Evolutionary conservation across 306 rosid species (phyloP).

Genomic region (Dicorynia guianensis): DNA sequence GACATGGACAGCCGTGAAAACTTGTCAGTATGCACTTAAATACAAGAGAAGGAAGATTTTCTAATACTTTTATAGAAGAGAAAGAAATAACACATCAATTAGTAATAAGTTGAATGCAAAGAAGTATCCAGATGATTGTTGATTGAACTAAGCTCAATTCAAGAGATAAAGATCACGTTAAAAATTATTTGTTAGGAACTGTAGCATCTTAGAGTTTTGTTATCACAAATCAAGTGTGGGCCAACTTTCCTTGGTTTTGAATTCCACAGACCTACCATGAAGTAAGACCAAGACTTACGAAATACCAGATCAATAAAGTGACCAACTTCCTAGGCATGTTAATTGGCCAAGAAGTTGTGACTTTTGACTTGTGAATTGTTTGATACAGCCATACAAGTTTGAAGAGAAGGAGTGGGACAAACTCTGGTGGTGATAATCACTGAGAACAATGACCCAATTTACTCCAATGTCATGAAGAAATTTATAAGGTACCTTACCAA

Average conservation of each 20-base stretch:
- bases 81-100: not conserved
- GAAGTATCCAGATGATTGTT: no score
- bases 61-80: not conserved
- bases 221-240: not conserved
- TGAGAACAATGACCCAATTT: not conserved
- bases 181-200: not conserved
- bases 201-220: not conserved
- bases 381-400: not conserved
- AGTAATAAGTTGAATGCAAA: no score
- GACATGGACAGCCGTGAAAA: not conserved
- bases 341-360: no score
- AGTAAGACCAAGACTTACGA: no score
- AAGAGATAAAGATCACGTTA: not conserved
- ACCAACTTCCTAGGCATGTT: not conserved
- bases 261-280: not conserved
- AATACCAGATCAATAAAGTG: not conserved
- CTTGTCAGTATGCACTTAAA: slow-evolving; percentile 28
- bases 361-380: no score
- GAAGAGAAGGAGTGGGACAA: no score
- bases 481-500: no score
- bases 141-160: no score
- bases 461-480: not conserved
- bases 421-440: not conserved
- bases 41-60: not conserved
- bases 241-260: not conserved